Percentiles rank a stretch among this genome's conserved stretches.
Evolutionary conservation across 73 alveolate genomes (phyloP).

Genomic region (Symbiodinium pilosum): DNA sequence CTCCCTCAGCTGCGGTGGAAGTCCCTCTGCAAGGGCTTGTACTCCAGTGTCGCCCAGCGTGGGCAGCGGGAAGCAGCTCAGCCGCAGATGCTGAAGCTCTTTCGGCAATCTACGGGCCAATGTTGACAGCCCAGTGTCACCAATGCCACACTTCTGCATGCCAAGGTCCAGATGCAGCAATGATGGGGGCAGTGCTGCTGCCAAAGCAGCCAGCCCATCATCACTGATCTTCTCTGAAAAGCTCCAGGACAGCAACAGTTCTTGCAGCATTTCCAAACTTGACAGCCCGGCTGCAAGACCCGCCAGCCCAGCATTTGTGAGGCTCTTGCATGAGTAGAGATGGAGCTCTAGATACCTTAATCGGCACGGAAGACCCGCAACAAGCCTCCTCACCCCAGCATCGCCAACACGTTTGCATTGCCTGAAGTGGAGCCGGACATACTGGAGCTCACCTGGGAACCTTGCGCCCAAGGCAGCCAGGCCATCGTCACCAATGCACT

Average conservation of each 20-base stretch:
- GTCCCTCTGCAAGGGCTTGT: not conserved
- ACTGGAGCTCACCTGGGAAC: not conserved
- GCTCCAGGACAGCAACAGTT: not conserved
- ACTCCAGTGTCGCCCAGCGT: constrained; percentile 14
- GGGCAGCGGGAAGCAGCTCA: constrained; percentile 9
- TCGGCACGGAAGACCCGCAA: not conserved
- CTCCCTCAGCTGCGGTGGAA: not conserved
- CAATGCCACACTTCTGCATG: not conserved
- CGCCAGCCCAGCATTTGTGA: not conserved
- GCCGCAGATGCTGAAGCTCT: not conserved
- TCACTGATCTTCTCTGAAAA: constrained; percentile 14
- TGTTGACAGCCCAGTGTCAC: constrained; percentile 17
- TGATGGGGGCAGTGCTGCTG: not conserved
- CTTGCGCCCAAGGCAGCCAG: constrained; percentile 1
- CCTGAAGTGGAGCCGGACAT: not conserved
- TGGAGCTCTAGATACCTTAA: not conserved
- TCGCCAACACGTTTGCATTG: not conserved
- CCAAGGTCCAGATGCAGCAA: constrained; percentile 23
- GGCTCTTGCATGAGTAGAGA: not conserved
- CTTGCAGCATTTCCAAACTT: not conserved
- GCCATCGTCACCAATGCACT: not conserved
- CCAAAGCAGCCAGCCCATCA: constrained; percentile 12
- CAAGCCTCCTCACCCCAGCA: not conserved
- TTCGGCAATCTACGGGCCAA: not conserved
- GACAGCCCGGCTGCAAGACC: constrained; percentile 14